These are phyloP conservation scores for Hordeum pubiflorum DNA, from an alignment of 202 grass and related monocot species.

Conservation along the genomic window DNA sequence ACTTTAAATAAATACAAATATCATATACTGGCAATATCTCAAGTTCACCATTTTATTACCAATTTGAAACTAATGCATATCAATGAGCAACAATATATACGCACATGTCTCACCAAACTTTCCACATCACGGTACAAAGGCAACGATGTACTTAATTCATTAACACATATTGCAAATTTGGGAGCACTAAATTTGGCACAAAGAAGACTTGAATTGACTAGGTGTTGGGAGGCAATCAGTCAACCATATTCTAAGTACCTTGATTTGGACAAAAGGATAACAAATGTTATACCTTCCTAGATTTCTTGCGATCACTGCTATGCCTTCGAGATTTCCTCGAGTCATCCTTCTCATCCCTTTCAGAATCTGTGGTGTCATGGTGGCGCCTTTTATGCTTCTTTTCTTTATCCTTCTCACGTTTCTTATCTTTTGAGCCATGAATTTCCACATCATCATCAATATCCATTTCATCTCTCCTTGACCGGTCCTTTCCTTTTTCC, in stretches of 20 bases:
- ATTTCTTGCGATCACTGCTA: slow-evolving; percentile 84
- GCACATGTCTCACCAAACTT: slow-evolving; percentile 9
- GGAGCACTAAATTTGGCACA: slow-evolving; percentile 1
- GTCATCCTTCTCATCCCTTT: slow-evolving; percentile 77
- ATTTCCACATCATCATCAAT: slow-evolving; percentile 56
- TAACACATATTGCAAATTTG: slow-evolving; percentile 5
- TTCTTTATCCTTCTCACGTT: slow-evolving; percentile 83
- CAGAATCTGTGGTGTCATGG: slow-evolving; percentile 61
- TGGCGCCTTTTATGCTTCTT: slow-evolving; percentile 92
- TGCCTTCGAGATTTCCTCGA: slow-evolving; percentile 77
- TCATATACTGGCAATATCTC: neutral
- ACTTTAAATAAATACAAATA: neutral
- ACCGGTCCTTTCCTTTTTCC: slow-evolving; percentile 65
- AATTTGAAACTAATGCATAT: neutral
- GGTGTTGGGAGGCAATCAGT: neutral
- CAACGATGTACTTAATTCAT: neutral
- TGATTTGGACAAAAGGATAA: slow-evolving; percentile 28
- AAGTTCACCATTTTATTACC: neutral
- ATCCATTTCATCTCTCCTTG: slow-evolving; percentile 69
- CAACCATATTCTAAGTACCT: slow-evolving; percentile 24
- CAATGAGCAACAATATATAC: neutral
- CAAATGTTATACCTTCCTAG: slow-evolving; percentile 73
- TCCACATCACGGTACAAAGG: slow-evolving; percentile 1
- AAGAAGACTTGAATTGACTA: neutral
- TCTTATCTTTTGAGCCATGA: slow-evolving; percentile 72